Evolutionary conservation across 2,329 filamentous ascomycete species (phyloP), one percentile per base, ranked within the genome.

Genomic region (Ophiostoma fasciatum): DNA sequence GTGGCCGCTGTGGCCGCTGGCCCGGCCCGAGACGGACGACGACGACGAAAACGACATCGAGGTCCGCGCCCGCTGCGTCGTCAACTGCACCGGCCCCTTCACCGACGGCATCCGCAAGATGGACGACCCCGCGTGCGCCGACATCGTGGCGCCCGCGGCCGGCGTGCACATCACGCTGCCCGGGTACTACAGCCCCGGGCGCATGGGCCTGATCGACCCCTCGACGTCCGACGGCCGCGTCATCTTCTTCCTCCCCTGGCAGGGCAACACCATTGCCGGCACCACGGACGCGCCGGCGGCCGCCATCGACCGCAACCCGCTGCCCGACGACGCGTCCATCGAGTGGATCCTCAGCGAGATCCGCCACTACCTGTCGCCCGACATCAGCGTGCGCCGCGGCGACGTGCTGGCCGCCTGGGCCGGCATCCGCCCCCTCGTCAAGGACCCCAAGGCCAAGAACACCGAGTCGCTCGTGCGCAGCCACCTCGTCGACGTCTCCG

Each of bases 221-320:
- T 70, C 71, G 27, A 85, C 82, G 4, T 87, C 81, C 1, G 82
- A 88, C 49, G 82, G 82, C n/a, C 74, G 82, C 50, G 82, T 88
- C 44, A 82, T 88, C 49, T 88, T 88, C 64, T 84, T 88, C 56
- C 64, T 88, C 33, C 82, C 82, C 8, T 88, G 82, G 82, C 78
- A 88, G 56, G 82, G 82, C 35, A 82, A 83, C 61, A 88, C 82
- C 9, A 82, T 88, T 43, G 82, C 82, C 33, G 82, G 82, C 46
- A 88, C 82, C 12, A 88, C 82, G 2, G 82, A 88, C 49, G 76
- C 76, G 38, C 74, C 79, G 2, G 81, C 78, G 38, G 59, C 66
- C 12, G 59, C 66, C 12, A 74, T 88, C 43, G 69, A 71, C 40
- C 62, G 64, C 36, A 71, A 84, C 48, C 82, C 82, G 3, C 60